Conservation (phyloP, 1,284 basidiomycete genomes). For the Heterobasidion annosum region DNA sequence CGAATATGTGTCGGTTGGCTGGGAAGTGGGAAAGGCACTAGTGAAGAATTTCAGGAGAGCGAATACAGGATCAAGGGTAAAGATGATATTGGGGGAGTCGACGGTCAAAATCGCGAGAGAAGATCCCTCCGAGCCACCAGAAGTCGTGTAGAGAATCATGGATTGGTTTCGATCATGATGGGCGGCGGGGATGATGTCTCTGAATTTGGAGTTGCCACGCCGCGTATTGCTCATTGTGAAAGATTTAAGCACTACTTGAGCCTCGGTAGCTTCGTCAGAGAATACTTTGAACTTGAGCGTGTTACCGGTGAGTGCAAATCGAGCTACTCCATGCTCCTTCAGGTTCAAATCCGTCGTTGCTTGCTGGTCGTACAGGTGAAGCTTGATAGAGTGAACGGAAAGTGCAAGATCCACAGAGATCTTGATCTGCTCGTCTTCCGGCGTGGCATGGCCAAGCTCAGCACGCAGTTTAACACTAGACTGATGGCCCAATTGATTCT, state of each 20-base stretch:
- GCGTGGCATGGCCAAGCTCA: slow-evolving; percentile 32
- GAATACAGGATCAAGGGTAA: slow-evolving; percentile 90
- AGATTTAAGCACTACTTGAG: slow-evolving; percentile 82
- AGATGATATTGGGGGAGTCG: slow-evolving; percentile 91
- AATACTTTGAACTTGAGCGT: slow-evolving; percentile 79
- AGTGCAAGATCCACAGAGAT: slow-evolving; percentile 75
- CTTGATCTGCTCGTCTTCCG: slow-evolving; percentile 28
- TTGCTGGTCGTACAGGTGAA: slow-evolving; percentile 83
- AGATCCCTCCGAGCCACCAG: slow-evolving; percentile 48
- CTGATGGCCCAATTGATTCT: neutral
- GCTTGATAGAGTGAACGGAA: slow-evolving; percentile 65
- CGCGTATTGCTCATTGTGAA: slow-evolving; percentile 90
- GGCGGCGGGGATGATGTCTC: slow-evolving; percentile 93
- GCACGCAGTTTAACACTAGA: slow-evolving; percentile 39
- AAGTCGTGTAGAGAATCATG: slow-evolving; percentile 85
- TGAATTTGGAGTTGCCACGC: slow-evolving; percentile 77
- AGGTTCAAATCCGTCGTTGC: slow-evolving; percentile 57
- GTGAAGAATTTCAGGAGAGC: slow-evolving; percentile 83
- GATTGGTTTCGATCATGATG: slow-evolving; percentile 89
- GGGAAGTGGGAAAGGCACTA: slow-evolving; percentile 39
- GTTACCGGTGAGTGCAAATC: slow-evolving; percentile 79
- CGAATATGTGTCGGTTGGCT: slow-evolving; percentile 12
- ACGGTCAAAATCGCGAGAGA: slow-evolving; percentile 81
- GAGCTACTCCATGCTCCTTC: slow-evolving; percentile 76
- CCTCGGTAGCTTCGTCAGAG: slow-evolving; percentile 78